Percentiles rank a stretch among this genome's conserved stretches.
Conservation (phyloP, 352 stramenopile genomes). For the Phytophthora cactorum region DNA sequence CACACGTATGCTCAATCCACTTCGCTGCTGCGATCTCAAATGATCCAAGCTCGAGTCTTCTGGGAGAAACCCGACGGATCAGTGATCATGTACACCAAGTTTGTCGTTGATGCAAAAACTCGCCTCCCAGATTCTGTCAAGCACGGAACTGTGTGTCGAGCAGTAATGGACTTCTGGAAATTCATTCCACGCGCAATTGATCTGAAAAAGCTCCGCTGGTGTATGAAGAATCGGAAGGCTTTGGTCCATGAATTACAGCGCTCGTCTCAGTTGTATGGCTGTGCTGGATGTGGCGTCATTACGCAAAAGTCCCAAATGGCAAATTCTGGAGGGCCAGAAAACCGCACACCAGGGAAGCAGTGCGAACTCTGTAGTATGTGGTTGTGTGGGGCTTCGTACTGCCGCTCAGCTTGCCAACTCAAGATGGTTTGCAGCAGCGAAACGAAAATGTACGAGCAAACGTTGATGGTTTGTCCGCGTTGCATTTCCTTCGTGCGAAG, state of each 20-base stretch:
- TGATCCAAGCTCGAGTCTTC: conserved; percentile 25
- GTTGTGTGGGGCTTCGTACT: conserved; percentile 13
- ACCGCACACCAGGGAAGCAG: conserved; percentile 6
- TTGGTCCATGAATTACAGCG: conserved; percentile 12
- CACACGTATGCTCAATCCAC: conserved; percentile 6
- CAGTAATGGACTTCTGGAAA: conserved; percentile 27
- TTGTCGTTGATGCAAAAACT: conserved; percentile 25
- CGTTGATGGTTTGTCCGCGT: conserved; percentile 11
- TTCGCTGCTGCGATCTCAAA: conserved; percentile 17
- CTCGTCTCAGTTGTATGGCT: conserved; percentile 1
- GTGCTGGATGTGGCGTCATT: conserved; percentile 18
- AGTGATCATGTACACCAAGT: conserved; percentile 25
- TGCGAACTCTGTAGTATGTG: conserved; percentile 24
- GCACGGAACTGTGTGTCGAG: conserved; percentile 20
- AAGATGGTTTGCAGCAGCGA: conserved; percentile 22
- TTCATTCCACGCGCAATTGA: conserved; percentile 27
- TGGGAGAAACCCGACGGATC: conserved; percentile 22
- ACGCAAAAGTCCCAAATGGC: conserved; percentile 8
- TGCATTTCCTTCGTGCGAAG: conserved; percentile 18
- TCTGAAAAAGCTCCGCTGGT: conserved; percentile 26
- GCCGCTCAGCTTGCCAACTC: conserved; percentile 12
- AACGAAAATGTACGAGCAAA: conserved; percentile 21
- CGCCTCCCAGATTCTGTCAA: conserved; percentile 24
- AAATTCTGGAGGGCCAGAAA: background rate
- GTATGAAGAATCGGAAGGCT: conserved; percentile 20